Evolutionary conservation across 257 asterid genomes (phyloP), one percentile per base, ranked within the genome.

Genomic region (Lithospermum erythrorhizon): DNA sequence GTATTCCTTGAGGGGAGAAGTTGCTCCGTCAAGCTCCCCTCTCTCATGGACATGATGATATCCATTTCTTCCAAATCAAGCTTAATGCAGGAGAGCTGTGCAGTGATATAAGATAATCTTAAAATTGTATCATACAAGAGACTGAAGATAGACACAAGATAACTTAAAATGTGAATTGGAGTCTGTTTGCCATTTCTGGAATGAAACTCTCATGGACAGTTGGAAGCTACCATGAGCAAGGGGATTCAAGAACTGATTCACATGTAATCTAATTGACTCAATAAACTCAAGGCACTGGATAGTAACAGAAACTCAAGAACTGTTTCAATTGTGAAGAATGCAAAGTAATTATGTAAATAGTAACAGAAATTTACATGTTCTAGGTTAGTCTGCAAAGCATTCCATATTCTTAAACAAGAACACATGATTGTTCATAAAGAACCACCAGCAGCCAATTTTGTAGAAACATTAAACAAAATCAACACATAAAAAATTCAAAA

Each of bases 1-100:
- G 71, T 58, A 30, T 66, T 35, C 17, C 65, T 66, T 16, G 60
- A 49, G 35, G 71, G 71, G 35, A 66, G 64, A 66, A 66, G 71
- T 54, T 30, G 71, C 61, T 59, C 71, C 15, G 24, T 59, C 60
- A 66, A 66, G 55, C 57, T n/a, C 53, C 41, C 18, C 53, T 66
- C 55, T 22, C 16, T 53, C 29, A 15, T 8, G 21, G 65, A 54
- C 24, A 59, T 21, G 24, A 51, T 48, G 10, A 47, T 47, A 52
- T 47, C 27, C 45, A 61, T 45, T 51, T 49, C 65, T 19, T 58
- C 60, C 59, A 66, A 52, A 21, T 66, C 65, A 17, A 37, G 20
- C 48, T 59, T 58, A 53, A 66, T 57, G 54, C 55, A 49, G 53
- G 65, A 59, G 21, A 66, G 64, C 71, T 66, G 61, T 21, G 54